Conservation (phyloP, 2,329 filamentous ascomycete species). For the Epichloe elymi region DNA sequence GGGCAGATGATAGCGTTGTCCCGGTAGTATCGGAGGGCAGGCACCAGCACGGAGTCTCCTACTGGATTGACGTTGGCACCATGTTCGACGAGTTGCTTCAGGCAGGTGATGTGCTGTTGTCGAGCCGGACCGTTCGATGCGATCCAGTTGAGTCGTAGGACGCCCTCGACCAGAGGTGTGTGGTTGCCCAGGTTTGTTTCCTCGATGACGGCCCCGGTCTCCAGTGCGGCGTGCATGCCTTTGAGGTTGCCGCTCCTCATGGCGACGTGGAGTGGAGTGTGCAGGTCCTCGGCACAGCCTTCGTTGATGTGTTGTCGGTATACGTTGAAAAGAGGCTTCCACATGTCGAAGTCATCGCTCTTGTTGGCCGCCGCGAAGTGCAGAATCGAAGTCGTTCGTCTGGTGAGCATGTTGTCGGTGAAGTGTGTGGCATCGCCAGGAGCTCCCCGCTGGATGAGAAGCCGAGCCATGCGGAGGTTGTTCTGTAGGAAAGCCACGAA, state of each 20-base stretch:
- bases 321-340: neutral
- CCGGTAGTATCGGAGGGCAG: neutral
- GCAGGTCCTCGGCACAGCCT: neutral
- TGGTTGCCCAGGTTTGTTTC: neutral
- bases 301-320: neutral
- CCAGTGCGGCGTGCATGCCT: neutral
- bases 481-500: neutral
- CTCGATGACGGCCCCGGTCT: neutral
- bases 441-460: neutral
- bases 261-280: neutral
- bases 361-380: neutral
- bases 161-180: neutral
- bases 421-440: neutral
- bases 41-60: neutral
- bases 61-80: constrained; percentile 1
- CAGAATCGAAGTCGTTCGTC: neutral
- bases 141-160: neutral
- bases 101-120: neutral
- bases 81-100: neutral
- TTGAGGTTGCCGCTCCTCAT: neutral
- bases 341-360: neutral
- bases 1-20: neutral
- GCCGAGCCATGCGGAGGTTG: neutral
- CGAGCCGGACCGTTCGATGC: no score
- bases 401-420: no score